Evolutionary conservation across 805 yeast species (phyloP).

Genomic region (Naumovozyma baii): DNA sequence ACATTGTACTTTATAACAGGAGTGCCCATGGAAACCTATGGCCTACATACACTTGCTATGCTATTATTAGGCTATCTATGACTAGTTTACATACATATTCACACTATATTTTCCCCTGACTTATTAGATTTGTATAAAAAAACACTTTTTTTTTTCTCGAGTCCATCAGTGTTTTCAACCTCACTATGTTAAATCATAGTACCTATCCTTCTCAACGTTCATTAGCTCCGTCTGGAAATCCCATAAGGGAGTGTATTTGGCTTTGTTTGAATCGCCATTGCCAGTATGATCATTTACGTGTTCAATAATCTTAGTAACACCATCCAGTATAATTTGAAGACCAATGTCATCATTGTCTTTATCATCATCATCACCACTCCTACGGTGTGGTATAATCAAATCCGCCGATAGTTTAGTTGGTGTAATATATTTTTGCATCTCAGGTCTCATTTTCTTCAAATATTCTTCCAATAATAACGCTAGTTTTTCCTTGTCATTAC

Average conservation of each 20-base stretch:
- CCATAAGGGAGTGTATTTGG: constrained; percentile 12
- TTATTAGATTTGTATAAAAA: too few relatives aligned
- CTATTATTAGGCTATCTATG: too few relatives aligned
- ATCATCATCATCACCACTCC: neutral
- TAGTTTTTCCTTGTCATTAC: constrained; percentile 10
- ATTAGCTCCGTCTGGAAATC: constrained; percentile 25
- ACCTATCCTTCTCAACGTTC: constrained; percentile 26
- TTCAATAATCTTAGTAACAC: constrained; percentile 25
- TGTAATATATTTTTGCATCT: constrained; percentile 24
- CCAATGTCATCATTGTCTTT: constrained; percentile 22
- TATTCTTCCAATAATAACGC: constrained; percentile 20
- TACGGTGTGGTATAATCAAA: constrained; percentile 23
- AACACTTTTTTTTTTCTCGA: neutral
- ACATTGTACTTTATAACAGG: too few relatives aligned
- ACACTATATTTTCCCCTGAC: too few relatives aligned
- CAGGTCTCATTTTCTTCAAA: constrained; percentile 24
- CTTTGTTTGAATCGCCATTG: constrained; percentile 2
- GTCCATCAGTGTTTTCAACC: neutral
- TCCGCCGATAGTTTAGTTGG: constrained; percentile 27
- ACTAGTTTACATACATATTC: too few relatives aligned
- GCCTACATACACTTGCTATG: too few relatives aligned
- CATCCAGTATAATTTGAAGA: constrained; percentile 24
- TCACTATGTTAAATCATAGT: constrained; percentile 26
- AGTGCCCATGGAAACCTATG: too few relatives aligned
- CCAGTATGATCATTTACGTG: constrained; percentile 7